Evolutionary conservation across 768 basidiomycete species (phyloP).

Genomic region (Phaeolepiota aurea): DNA sequence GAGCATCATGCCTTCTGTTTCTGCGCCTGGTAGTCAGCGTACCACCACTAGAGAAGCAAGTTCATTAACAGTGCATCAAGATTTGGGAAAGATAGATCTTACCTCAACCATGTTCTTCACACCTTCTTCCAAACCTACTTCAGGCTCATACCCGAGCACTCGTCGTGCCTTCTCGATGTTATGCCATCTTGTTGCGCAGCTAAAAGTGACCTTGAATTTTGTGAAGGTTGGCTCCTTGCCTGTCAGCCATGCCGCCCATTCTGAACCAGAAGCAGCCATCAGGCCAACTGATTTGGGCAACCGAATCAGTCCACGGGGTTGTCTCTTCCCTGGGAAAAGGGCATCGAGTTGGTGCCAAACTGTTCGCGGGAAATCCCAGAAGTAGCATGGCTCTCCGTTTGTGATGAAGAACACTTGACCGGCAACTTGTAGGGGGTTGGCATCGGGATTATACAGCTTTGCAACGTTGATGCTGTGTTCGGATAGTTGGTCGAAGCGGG

Average conservation of each 20-base stretch:
- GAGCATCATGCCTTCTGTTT: slow-evolving; percentile 25
- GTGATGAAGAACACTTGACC: slow-evolving; percentile 96
- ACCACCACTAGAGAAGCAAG: slow-evolving; percentile 33
- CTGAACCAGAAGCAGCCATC: slow-evolving; percentile 60
- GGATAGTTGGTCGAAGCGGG: slow-evolving; percentile 76
- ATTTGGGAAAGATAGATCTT: slow-evolving; percentile 15
- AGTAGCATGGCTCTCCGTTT: slow-evolving; percentile 92
- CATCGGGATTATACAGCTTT: slow-evolving; percentile 32
- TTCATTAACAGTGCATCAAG: background rate
- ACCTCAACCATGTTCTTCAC: slow-evolving; percentile 72
- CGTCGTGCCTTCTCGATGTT: slow-evolving; percentile 92
- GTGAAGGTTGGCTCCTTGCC: slow-evolving; percentile 86
- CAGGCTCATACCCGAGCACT: slow-evolving; percentile 89
- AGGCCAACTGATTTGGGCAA: slow-evolving; percentile 63
- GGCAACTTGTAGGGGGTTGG: slow-evolving; percentile 68
- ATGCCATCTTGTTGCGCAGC: slow-evolving; percentile 75
- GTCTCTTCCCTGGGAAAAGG: slow-evolving; percentile 47
- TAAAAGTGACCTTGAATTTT: slow-evolving; percentile 72
- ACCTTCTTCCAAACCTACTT: slow-evolving; percentile 85
- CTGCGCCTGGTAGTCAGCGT: slow-evolving; percentile 29
- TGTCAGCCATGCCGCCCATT: slow-evolving; percentile 63
- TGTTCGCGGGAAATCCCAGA: slow-evolving; percentile 86
- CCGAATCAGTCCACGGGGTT: slow-evolving; percentile 25
- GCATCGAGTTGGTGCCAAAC: slow-evolving; percentile 71
- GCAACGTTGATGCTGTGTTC: slow-evolving; percentile 45